Conservation (phyloP, 179 eudicot genomes). For the Gypsophila paniculata region DNA sequence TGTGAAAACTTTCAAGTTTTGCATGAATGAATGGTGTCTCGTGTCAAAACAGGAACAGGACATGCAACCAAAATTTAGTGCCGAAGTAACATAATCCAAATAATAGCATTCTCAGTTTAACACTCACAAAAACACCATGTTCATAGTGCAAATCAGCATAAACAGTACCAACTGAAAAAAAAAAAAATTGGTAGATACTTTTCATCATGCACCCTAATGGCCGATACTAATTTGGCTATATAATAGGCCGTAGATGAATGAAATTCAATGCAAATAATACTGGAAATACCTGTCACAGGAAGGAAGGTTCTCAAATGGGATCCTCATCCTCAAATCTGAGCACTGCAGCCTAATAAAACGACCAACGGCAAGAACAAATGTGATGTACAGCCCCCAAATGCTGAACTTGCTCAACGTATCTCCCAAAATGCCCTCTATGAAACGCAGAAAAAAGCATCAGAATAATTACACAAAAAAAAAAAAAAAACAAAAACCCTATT, state of each 20-base stretch:
- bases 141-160: background rate
- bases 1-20: no score
- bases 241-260: no score
- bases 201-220: background rate
- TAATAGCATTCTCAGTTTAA: background rate
- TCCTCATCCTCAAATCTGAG: slow-evolving; percentile 90
- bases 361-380: slow-evolving; percentile 95
- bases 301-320: slow-evolving; percentile 95
- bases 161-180: background rate
- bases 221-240: background rate
- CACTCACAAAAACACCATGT: background rate
- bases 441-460: slow-evolving; percentile 17
- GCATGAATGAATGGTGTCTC: no score
- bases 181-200: no score
- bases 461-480: slow-evolving; percentile 39
- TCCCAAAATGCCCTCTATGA: slow-evolving; percentile 84
- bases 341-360: slow-evolving; percentile 96
- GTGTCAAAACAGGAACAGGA: no score
- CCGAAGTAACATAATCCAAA: background rate
- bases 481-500: no score
- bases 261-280: background rate
- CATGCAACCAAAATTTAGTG: no score
- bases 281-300: slow-evolving; percentile 74
- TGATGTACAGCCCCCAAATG: slow-evolving; percentile 96
- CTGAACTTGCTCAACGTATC: slow-evolving; percentile 98